Conservation (phyloP, 305 asterid species). For the Solanum hybrid region DNA sequence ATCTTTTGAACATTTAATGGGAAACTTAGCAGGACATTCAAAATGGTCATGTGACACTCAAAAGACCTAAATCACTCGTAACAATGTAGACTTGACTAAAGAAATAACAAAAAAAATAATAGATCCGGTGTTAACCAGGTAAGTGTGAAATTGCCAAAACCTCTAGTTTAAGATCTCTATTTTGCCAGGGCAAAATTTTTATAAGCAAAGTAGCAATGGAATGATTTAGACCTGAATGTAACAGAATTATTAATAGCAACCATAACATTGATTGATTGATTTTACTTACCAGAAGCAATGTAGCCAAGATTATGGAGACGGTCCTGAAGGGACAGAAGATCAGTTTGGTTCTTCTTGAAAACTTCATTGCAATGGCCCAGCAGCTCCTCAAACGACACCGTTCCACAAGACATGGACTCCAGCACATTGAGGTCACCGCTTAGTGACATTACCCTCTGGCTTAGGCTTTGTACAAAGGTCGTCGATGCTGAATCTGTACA, state of each 20-base stretch:
- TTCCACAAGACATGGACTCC: slow-evolving; percentile 77
- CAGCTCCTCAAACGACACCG: slow-evolving; percentile 95
- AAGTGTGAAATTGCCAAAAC: not conserved
- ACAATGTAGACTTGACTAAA: not conserved
- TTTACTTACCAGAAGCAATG: slow-evolving; percentile 12
- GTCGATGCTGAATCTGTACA: slow-evolving; percentile 78
- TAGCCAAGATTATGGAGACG: slow-evolving; percentile 37
- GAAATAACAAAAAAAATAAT: not conserved
- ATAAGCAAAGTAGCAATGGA: not conserved
- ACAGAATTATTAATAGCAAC: not conserved
- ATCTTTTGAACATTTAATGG: not conserved
- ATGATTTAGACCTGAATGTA: not conserved
- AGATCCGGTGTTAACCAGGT: not conserved
- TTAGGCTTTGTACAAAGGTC: slow-evolving; percentile 63
- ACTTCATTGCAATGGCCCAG: slow-evolving; percentile 86
- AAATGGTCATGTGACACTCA: not conserved
- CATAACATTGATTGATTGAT: not conserved
- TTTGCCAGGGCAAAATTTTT: not conserved
- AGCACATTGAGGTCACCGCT: slow-evolving; percentile 65
- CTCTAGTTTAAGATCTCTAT: not conserved
- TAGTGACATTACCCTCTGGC: slow-evolving; percentile 48
- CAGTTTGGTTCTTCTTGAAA: slow-evolving; percentile 54
- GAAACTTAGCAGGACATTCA: not conserved
- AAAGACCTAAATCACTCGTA: not conserved
- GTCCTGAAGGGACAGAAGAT: slow-evolving; percentile 45